A percentile compares a stretch with the other conserved stretches of the same genome.
Evolutionary conservation across 495 filamentous ascomycete species (phyloP).

Genomic region (Poronia punctata): DNA sequence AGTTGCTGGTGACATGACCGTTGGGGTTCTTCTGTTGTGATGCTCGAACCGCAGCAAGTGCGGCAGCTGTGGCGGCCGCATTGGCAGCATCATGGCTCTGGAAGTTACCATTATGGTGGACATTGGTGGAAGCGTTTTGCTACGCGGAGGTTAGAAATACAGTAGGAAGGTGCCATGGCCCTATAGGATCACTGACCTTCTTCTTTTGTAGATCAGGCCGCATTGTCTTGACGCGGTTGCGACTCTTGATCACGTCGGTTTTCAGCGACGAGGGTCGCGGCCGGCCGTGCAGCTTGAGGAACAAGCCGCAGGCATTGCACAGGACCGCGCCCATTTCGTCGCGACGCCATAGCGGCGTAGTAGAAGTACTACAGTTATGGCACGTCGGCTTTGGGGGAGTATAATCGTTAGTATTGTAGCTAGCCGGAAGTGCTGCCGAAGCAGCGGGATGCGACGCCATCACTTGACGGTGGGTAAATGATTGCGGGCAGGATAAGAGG

Average conservation of each 20-base stretch:
- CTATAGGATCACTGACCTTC: conserved; percentile 58
- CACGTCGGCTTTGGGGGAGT: conserved; percentile 83
- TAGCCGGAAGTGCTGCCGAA: conserved; percentile 11
- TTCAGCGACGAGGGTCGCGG: conserved; percentile 93
- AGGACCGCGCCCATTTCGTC: conserved; percentile 96
- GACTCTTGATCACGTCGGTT: conserved; percentile 99
- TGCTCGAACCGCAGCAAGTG: conserved; percentile 44
- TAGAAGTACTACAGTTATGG: conserved; percentile 93
- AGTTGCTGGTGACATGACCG: conserved; percentile 74
- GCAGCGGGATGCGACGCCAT: conserved; percentile 27
- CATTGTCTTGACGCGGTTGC: conserved; percentile 91
- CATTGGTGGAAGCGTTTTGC: conserved; percentile 44
- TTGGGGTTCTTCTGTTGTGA: conserved; percentile 65
- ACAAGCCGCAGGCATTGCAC: conserved; percentile 96
- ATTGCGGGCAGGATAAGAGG: conserved; percentile 7
- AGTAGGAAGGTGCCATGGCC: conserved; percentile 2
- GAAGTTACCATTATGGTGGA: conserved; percentile 52
- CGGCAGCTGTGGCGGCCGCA: conserved; percentile 25
- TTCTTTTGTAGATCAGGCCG: conserved; percentile 67
- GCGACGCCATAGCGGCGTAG: conserved; percentile 92
- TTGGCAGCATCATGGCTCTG: conserved; percentile 23
- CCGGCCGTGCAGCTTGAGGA: conserved; percentile 91
- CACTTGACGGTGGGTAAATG: conserved; percentile 16
- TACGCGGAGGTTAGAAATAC: conserved; percentile 17
- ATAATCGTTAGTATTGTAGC: conserved; percentile 40